A percentile compares a stretch with the other conserved stretches of the same genome.
phyloP scores from a whole-genome alignment of 2,329 filamentous ascomycete species.

The Ilyonectria sp. region DNA sequence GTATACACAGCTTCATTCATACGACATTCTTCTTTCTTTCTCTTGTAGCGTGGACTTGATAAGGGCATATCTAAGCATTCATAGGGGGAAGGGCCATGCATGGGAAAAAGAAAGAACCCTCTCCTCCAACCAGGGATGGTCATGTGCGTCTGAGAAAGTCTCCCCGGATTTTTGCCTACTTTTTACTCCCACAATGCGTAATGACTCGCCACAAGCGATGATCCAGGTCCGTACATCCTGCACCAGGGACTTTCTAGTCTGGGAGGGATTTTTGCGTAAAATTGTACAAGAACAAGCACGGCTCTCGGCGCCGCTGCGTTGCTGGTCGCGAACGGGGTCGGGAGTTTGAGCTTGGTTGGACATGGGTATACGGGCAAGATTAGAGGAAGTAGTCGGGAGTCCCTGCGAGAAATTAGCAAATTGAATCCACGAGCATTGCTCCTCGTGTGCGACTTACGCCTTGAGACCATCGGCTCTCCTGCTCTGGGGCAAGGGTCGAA shows the following conservation, averaged over 20 bases:
- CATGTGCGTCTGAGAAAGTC: conserved; percentile 35
- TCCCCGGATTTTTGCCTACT: conserved; percentile 27
- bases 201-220: conserved; percentile 40
- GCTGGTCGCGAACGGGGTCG: conserved; percentile 33
- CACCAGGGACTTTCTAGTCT: conserved; percentile 36
- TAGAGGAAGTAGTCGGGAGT: conserved; percentile 99
- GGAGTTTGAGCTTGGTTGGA: conserved; percentile 43
- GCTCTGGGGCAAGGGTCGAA: conserved; percentile 98
- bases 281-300: conserved; percentile 50
- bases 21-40: conserved; percentile 39
- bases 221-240: conserved; percentile 43
- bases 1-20: conserved; percentile 33
- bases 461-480: conserved; percentile 98
- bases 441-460: conserved; percentile 70
- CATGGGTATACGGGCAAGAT: conserved; percentile 51
- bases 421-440: not conserved
- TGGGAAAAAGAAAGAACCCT: conserved; percentile 32
- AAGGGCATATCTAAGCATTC: conserved; percentile 48
- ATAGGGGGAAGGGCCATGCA: conserved; percentile 36
- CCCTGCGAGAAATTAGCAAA: conserved; percentile 58
- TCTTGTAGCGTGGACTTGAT: conserved; percentile 47
- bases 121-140: conserved; percentile 27
- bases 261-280: conserved; percentile 41
- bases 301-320: conserved; percentile 34
- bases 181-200: conserved; percentile 32